Evolutionary conservation across 164 flowering plant species (phyloP), one percentile per base, ranked within the genome.

Genomic region (Malania oleifera): DNA sequence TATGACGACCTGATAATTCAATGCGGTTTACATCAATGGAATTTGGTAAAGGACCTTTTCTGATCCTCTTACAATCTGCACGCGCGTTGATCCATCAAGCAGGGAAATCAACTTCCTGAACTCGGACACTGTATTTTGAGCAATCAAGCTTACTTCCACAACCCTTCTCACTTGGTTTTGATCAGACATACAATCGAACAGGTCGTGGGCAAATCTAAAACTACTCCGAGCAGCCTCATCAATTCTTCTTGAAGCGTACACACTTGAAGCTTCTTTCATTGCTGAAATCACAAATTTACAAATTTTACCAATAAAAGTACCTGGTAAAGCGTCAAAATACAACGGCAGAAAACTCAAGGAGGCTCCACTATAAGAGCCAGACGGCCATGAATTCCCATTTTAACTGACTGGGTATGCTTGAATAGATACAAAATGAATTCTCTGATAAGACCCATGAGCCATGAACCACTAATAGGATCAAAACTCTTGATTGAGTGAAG

Each of bases 181-280:
- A 43, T 54, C 71, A 24, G 73, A 63, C 20, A 75, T 61, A 31
- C 65, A 62, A 35, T 50, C 64, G 34, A 71, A 45, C 49, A 69
- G 43, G 41, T 60, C 44, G 35, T 66, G 56, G 54, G 73, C 75
- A 14, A 48, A 18, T 60, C 52, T 66, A 51, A 75, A 66, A 49
- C 71, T 62, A 3, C 65, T 75, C 43, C 69, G 73, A 53, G 73
- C 79, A 56, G 49, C 65, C 51, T 69, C 69, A 43, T 66, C 64
- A 54, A 67, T 49, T 53, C 61, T 62, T 58, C 27, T 48, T 20
- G 68, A 49, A 61, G 40, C 40, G 59, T 68, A 38, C 7, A 54
- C n/a, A 44, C 44, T 45, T 34, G 63, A 62, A 48, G 40, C 64
- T 25, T 65, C 65, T 50, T 49, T 59, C 68, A 41, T 49, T 31